Evolutionary conservation across 768 basidiomycete species (phyloP).

Genomic region (Mrakia blollopis): DNA sequence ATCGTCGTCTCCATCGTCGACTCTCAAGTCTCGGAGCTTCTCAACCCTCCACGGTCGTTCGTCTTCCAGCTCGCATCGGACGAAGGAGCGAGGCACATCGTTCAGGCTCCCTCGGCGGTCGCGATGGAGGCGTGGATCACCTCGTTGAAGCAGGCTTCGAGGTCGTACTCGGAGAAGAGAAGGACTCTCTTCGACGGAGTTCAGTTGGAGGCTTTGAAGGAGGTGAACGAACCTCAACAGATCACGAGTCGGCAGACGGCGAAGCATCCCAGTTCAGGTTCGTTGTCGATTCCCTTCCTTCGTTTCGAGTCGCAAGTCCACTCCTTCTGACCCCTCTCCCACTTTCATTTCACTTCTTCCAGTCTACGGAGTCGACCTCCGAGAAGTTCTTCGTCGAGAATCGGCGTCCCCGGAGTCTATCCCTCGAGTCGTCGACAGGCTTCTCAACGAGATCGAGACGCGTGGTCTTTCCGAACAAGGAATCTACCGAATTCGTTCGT

Average conservation of each 20-base stretch:
- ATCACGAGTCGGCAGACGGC: background rate
- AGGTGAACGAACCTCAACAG: constrained; percentile 1
- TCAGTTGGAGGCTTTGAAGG: background rate
- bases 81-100: constrained; percentile 74
- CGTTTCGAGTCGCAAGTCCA: background rate
- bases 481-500: constrained; percentile 54
- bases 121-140: constrained; percentile 77
- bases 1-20: constrained; percentile 69
- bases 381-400: constrained; percentile 53
- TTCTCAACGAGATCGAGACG: constrained; percentile 60
- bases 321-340: background rate
- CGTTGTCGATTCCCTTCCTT: background rate
- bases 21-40: constrained; percentile 62
- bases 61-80: constrained; percentile 78
- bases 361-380: constrained; percentile 74
- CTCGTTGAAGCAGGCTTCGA: constrained; percentile 64
- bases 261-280: background rate
- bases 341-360: background rate
- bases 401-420: constrained; percentile 47
- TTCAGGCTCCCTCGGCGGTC: constrained; percentile 65
- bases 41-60: constrained; percentile 76
- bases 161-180: constrained; percentile 67
- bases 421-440: constrained; percentile 59
- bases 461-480: constrained; percentile 76
- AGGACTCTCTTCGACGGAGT: constrained; percentile 66